Evolutionary conservation across 768 basidiomycete genomes (phyloP), one percentile per base, ranked within the genome.

Genomic region (Tricholoma furcatifolium): DNA sequence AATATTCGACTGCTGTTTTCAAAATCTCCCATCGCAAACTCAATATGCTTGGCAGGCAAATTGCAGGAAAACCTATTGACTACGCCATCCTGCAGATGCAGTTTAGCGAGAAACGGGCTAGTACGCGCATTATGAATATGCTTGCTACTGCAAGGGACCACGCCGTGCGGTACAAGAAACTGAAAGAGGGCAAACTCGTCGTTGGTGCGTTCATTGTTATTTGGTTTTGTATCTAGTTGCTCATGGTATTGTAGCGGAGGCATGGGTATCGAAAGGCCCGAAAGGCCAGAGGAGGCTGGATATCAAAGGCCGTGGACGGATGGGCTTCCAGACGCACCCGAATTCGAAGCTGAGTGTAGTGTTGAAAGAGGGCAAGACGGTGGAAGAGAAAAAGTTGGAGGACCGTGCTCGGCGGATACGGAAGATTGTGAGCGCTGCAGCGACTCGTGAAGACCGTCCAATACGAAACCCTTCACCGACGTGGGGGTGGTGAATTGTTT

Each of bases 31-130:
- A 87, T 62, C 83, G 95, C 51, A 99, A 98, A 68, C 76, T 99
- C 51, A 95, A 96, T 69, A 82, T 85, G 75, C 78, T 99, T 38
- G 88, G 85, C 8, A 79, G 83, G 27, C 92, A 97, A 67, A 89
- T 99, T 57, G 79, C 91, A 2, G 89, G 91, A 17, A 88, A 93
- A 61, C 94, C 95, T 15, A 87, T 98, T 54, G 95, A 98, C 72
- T 84, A 87, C 60, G 96, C 96, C 32, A 96, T 99, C 65, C 74
- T 98, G 52, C 96, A 99, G 63, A 95, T 98, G 91, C 82, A 89
- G 66, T 98, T 97, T 69, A 92, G 89, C 57, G 88, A 95, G 68
- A 99, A 99, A 72, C 81, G 92, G 20, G 92, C 89, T 12, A 87
- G 91, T 58, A 79, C 75, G 43, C 85, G 92, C 55, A 83, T 99